These are phyloP conservation scores for Camellia sinensis DNA, from an alignment of 148 eudicot species.

Conservation along the genomic window DNA sequence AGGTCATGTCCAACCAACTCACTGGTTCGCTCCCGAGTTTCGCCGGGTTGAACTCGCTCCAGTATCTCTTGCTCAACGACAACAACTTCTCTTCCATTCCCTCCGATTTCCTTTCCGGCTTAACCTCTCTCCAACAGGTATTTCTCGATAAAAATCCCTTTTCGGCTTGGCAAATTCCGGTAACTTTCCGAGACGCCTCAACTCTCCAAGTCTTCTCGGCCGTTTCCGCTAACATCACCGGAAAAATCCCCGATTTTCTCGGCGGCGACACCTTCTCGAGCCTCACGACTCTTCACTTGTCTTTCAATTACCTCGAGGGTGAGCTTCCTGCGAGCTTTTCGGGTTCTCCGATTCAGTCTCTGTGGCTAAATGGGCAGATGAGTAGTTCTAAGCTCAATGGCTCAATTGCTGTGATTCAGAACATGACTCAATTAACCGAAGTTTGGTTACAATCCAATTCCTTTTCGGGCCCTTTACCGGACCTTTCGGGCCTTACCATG, in stretches of 20 bases:
- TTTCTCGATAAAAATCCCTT: slow-evolving; percentile 59
- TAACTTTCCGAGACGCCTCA: slow-evolving; percentile 34
- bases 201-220: slow-evolving; percentile 58
- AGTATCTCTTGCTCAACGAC: slow-evolving; percentile 33
- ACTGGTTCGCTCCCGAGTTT: slow-evolving; percentile 69
- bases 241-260: slow-evolving; percentile 56
- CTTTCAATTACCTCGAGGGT: slow-evolving; percentile 57
- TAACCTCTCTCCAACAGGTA: slow-evolving; percentile 45
- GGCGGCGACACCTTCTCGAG: slow-evolving; percentile 39
- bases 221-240: slow-evolving; percentile 43
- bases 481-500: slow-evolving; percentile 37
- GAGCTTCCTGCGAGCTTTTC: slow-evolving; percentile 51
- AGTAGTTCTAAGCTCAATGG: slow-evolving; percentile 51
- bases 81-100: slow-evolving; percentile 56
- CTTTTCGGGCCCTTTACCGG: slow-evolving; percentile 83
- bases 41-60: slow-evolving; percentile 48
- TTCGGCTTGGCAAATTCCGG: slow-evolving; percentile 55
- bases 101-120: slow-evolving; percentile 47
- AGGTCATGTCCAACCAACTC: slow-evolving; percentile 46
- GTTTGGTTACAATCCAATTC: slow-evolving; percentile 65
- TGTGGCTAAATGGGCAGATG: slow-evolving; percentile 77
- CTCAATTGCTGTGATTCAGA: slow-evolving; percentile 51
- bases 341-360: slow-evolving; percentile 45
- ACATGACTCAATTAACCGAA: slow-evolving; percentile 63
- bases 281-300: slow-evolving; percentile 46